Base-by-base conservation (phyloP, 108 stramenopile species). In the Cyclostephanos tholiformis region DNA sequence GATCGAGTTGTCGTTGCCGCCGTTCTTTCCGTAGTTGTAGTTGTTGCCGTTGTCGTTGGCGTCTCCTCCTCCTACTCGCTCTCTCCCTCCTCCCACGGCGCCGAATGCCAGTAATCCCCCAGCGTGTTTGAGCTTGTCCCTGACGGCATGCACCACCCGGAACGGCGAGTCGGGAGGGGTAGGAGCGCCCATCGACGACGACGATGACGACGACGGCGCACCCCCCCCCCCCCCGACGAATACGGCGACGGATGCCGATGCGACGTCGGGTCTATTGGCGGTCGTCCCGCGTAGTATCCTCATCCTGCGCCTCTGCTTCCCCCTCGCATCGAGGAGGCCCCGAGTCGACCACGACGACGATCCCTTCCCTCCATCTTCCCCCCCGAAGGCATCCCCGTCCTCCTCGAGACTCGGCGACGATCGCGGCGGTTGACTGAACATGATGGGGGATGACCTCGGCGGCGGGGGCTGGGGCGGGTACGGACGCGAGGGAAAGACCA, bases 271-370 rank as follows among this genome's bases (percentile, higher is more conserved):
- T 48, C 14, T 12, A 22, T 48, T 27, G 29, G 49, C 17, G 38
- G 30, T 17, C 2, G 12, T 29, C 19, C 25, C 43, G 16, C 57
- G 23, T 60, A 36, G 22, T n/a, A n/a, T n/a, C 65, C 65, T 77
- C 64, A 79, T 67, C 44, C 72, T 79, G 29, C 26, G 38, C 38
- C 71, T 35, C 58, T 79, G 77, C 27, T 72, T 79, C 57, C 77
- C 77, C n/a, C 77, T 61, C 12, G 66, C 71, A 25, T 79, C 77
- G 39, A 67, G 53, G 32, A 78, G 38, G 17, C 65, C 77, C 6
- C 67, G 70, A n/a, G 20, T 66, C 0, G 59, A 57, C 70, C 65
- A 75, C 36, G 22, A 53, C 55, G 50, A 39, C 35, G 35, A 48
- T 26, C 11, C 44, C 4, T 3, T 20, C 10, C 10, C 13, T 13